Evolutionary conservation across 2,329 filamentous ascomycete genomes (phyloP), one percentile per base, ranked within the genome.

Genomic region (Colletotrichum incanum): DNA sequence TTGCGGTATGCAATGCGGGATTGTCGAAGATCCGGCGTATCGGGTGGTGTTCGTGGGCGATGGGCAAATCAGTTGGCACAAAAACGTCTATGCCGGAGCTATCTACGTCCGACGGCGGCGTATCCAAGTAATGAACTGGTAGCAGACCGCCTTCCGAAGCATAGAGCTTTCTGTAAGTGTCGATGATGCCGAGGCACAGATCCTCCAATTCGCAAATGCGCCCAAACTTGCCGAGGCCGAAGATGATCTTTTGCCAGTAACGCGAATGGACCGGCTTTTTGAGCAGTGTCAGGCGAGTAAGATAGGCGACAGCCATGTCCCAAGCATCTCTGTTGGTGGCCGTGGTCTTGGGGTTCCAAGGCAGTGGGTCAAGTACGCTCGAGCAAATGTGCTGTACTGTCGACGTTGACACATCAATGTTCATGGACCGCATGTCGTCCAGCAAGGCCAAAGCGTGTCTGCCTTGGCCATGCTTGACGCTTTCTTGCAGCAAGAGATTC

Each of bases 121-220:
- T 75, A 72, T 90, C 87, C 8, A 77, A 75, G 5, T 78, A 76
- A 66, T 88, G 84, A 37, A 88, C 79, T 0, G 84, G 84, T 43
- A 87, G 78, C 47, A 85, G 76, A 66, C 77, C 78, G 49, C 76
- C 71, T 7, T 75, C 55, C n/a, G 71, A 76, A 67, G 76, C 76
- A 78, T 11, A 49, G 73, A n/a, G 65, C 67, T 7, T 37, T 31
- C 75, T 74, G 74, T 86, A 85, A 50, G 84, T 72, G 23, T 83
- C 77, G 12, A 86, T 79, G 59, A 89, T 76, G 56, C 86, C 82
- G 18, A 85, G 73, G 16, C 82, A 82, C 2, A 88, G 71, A 47
- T 80, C 80, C 62, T 86, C 83, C 3, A 89, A 76, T n/a, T 87
- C 84, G 2, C 82, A 77, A 14, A 88, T 77, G 18, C 82, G 83